Conservation (phyloP, 2,329 filamentous ascomycete species). For the Sarocladium oryzae region DNA sequence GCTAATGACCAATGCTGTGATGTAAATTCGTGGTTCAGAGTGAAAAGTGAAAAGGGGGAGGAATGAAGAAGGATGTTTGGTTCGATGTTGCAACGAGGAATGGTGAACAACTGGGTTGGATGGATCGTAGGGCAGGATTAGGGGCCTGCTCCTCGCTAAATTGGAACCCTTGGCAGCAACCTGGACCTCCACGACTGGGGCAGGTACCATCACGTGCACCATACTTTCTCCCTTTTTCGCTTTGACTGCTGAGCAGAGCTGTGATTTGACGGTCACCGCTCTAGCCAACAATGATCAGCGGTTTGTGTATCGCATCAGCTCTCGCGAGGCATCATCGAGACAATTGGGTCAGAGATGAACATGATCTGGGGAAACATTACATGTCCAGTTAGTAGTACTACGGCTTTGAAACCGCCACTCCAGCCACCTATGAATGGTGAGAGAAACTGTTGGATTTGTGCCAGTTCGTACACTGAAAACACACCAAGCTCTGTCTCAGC, state of each 20-base stretch:
- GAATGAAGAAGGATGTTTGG: constrained; percentile 1
- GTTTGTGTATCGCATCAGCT: no score
- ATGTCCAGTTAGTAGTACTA: no score
- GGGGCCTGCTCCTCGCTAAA: constrained; percentile 1
- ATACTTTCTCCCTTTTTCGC: not conserved
- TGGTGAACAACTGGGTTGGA: not conserved
- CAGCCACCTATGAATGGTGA: no score
- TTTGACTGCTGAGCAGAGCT: not conserved
- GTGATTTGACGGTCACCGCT: not conserved
- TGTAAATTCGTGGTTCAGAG: not conserved
- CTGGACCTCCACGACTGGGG: not conserved
- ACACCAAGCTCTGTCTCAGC: no score
- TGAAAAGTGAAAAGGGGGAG: constrained; percentile 4
- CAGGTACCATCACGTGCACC: not conserved
- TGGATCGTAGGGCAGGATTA: not conserved
- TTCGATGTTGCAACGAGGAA: not conserved
- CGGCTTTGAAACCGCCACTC: no score
- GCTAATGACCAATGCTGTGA: not conserved
- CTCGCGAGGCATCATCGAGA: no score
- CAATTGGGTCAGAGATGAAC: no score
- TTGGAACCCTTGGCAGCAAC: not conserved
- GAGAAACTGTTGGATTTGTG: no score
- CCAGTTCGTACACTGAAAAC: no score
- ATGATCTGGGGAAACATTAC: no score
- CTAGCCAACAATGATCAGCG: no score